phyloP scores from a whole-genome alignment of 2,329 filamentous ascomycete species.

The Ciborinia camelliae region DNA sequence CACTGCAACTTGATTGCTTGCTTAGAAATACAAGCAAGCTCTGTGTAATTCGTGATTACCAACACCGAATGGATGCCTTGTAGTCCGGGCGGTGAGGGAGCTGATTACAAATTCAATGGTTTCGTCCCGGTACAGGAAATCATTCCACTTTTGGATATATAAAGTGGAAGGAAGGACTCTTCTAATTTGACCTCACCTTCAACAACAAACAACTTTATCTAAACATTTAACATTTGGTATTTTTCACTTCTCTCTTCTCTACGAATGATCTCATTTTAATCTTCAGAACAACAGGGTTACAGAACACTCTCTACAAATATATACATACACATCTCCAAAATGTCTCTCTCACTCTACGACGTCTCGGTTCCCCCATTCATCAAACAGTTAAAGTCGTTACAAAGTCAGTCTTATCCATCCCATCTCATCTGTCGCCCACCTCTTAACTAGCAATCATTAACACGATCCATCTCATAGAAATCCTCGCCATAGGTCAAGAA shows the following conservation, averaged over 20 bases:
- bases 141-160: background rate
- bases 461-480: background rate
- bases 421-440: too few relatives aligned
- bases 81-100: background rate
- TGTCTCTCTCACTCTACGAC: conserved; percentile 17
- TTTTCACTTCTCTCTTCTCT: background rate
- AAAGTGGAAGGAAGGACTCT: background rate
- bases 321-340: background rate
- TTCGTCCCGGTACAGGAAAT: background rate
- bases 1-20: background rate
- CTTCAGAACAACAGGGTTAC: background rate
- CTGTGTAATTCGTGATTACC: conserved; percentile 11
- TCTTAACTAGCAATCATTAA: background rate
- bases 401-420: conserved; percentile 2
- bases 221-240: background rate
- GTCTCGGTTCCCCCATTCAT: conserved; percentile 2
- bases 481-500: background rate
- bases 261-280: too few relatives aligned
- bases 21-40: background rate
- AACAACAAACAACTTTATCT: background rate
- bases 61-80: background rate
- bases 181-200: background rate
- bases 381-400: conserved; percentile 4
- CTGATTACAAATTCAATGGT: conserved; percentile 1
- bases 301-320: background rate